These are phyloP conservation scores for Cladosporium sp. DNA, from an alignment of 2,329 filamentous ascomycete species.

Conservation along the genomic window DNA sequence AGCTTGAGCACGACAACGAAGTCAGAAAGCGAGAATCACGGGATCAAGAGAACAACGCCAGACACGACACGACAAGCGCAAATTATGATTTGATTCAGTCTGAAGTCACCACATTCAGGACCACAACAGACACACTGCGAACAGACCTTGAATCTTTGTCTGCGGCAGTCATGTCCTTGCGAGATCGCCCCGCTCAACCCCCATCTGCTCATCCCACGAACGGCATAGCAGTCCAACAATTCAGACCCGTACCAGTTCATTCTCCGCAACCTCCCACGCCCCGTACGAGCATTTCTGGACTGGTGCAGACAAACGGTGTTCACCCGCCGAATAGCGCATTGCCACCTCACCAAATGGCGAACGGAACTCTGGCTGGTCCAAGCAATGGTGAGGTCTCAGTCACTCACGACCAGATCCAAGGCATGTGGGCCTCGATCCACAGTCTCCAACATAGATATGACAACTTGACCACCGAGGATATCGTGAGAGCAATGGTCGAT, in stretches of 20 bases:
- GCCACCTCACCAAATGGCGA: neutral
- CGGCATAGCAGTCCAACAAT: neutral
- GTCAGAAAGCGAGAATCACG: neutral
- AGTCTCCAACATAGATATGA: slow-evolving; percentile 25
- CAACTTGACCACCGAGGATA: slow-evolving; percentile 31
- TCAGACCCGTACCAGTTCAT: neutral
- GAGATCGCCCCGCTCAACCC: neutral
- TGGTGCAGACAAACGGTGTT: neutral
- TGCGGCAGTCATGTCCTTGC: neutral
- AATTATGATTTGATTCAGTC: neutral
- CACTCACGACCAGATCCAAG: neutral
- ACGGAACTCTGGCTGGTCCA: neutral
- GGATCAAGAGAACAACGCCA: neutral
- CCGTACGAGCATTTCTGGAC: neutral
- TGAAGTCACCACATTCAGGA: neutral
- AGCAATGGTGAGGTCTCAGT: neutral
- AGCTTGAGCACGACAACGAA: neutral
- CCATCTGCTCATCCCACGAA: neutral
- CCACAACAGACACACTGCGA: neutral
- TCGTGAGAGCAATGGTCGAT: slow-evolving; percentile 26
- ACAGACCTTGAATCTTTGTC: neutral
- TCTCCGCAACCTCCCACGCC: neutral
- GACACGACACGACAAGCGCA: too few relatives aligned
- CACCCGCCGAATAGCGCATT: neutral
- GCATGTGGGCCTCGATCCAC: slow-evolving; percentile 12